phyloP scores from a whole-genome alignment of 345 rosid species.

The Eutrema japonicum region DNA sequence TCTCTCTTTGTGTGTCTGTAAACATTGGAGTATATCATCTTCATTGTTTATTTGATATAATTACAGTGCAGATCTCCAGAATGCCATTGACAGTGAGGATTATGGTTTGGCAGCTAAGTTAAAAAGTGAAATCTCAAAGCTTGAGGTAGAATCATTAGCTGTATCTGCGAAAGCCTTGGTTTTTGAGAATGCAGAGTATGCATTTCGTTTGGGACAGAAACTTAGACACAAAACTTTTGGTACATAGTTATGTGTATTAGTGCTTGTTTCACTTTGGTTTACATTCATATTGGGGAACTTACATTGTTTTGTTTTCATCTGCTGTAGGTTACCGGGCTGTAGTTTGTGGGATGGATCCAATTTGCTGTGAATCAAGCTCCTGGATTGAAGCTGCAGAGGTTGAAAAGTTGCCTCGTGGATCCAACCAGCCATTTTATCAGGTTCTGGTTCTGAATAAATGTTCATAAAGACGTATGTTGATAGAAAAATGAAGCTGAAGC shows the following conservation, averaged over 20 bases:
- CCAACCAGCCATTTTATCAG: slow-evolving; percentile 97
- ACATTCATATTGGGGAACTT: not conserved
- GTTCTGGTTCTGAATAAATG: slow-evolving; percentile 38
- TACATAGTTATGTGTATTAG: slow-evolving; percentile 34
- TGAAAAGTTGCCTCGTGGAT: slow-evolving; percentile 72
- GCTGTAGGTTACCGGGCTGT: slow-evolving; percentile 79
- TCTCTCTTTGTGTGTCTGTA: not conserved
- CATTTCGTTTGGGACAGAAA: slow-evolving; percentile 94
- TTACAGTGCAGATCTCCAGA: slow-evolving; percentile 85
- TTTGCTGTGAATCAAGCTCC: slow-evolving; percentile 82
- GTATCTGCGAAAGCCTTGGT: slow-evolving; percentile 84
- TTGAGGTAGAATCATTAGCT: slow-evolving; percentile 88
- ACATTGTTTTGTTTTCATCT: not conserved
- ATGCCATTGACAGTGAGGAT: slow-evolving; percentile 75
- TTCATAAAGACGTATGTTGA: not conserved
- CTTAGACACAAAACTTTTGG: slow-evolving; percentile 80
- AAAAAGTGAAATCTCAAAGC: slow-evolving; percentile 71
- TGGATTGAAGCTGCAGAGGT: slow-evolving; percentile 89
- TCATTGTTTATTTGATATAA: slow-evolving; percentile 23
- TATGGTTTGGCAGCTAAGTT: slow-evolving; percentile 77
- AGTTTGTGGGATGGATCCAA: slow-evolving; percentile 95
- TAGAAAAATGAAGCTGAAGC: not conserved
- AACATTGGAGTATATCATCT: not conserved
- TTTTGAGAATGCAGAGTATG: slow-evolving; percentile 74
- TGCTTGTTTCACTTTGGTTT: slow-evolving; percentile 8